Percentiles rank a stretch among this genome's conserved stretches.
These are phyloP conservation scores for Alternaria gaisen DNA, from an alignment of 2,329 filamentous ascomycete genomes.

Conservation along the genomic window DNA sequence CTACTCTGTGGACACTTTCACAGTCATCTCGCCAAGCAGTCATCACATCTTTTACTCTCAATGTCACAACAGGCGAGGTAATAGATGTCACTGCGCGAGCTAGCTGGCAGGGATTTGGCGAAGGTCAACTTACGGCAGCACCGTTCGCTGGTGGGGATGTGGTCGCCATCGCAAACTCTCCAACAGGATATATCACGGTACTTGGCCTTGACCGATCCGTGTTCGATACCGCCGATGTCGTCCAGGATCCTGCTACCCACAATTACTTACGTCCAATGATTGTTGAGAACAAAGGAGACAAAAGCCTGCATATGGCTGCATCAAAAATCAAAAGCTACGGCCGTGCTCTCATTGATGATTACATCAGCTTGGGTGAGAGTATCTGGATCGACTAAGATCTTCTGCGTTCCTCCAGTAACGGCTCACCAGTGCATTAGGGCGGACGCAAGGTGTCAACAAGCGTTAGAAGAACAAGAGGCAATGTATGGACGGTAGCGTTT, in stretches of 20 bases:
- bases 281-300: neutral
- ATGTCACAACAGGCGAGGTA: constrained; percentile 31
- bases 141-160: constrained; percentile 26
- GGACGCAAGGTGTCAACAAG: neutral
- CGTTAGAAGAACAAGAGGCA: neutral
- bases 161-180: constrained; percentile 30
- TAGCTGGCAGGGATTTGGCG: constrained; percentile 24
- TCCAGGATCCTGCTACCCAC: neutral
- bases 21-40: constrained; percentile 24
- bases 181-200: constrained; percentile 27
- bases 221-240: neutral
- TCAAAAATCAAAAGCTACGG: constrained; percentile 17
- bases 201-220: constrained; percentile 23
- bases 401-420: neutral
- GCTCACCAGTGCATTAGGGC: neutral
- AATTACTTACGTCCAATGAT: constrained; percentile 6
- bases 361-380: constrained; percentile 7
- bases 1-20: constrained; percentile 33
- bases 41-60: constrained; percentile 28
- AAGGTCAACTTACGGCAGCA: constrained; percentile 23
- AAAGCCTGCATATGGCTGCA: neutral
- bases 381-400: constrained; percentile 18
- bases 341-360: constrained; percentile 9
- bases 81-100: constrained; percentile 24
- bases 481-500: neutral